phyloP scores from a whole-genome alignment of 2,329 filamentous ascomycete genomes.

The Paradendryphiella salina region DNA sequence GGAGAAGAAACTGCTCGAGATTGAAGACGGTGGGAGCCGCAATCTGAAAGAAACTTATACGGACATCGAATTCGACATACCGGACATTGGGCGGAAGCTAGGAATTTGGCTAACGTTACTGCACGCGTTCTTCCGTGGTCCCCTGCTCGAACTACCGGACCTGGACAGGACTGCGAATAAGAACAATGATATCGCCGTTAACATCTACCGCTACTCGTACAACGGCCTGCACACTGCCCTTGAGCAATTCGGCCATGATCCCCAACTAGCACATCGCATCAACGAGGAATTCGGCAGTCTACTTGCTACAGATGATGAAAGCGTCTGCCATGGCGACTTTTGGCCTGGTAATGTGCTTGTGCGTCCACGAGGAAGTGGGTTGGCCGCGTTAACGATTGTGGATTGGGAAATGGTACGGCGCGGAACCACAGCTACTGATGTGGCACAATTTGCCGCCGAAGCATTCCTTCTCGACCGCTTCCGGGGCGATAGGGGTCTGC shows the following conservation, averaged over 20 bases:
- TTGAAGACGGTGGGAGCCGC: slow-evolving; percentile 37
- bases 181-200: slow-evolving; percentile 37
- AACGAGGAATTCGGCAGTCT: slow-evolving; percentile 35
- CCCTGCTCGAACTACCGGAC: slow-evolving; percentile 15
- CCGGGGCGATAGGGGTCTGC: slow-evolving; percentile 34
- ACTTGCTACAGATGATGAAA: slow-evolving; percentile 37
- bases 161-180: neutral
- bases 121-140: slow-evolving; percentile 22
- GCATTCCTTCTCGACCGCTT: slow-evolving; percentile 45
- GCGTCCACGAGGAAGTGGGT: neutral
- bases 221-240: slow-evolving; percentile 30
- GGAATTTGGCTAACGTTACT: slow-evolving; percentile 42
- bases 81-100: slow-evolving; percentile 28
- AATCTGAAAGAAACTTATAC: slow-evolving; percentile 43
- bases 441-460: slow-evolving; percentile 46
- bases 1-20: slow-evolving; percentile 32
- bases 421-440: slow-evolving; percentile 44
- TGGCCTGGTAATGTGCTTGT: slow-evolving; percentile 48
- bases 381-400: slow-evolving; percentile 34
- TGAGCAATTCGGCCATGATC: slow-evolving; percentile 26
- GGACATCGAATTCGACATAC: slow-evolving; percentile 23
- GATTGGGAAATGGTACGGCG: slow-evolving; percentile 46
- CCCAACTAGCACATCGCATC: slow-evolving; percentile 28
- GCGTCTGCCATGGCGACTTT: slow-evolving; percentile 47
- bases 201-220: slow-evolving; percentile 40